These are phyloP conservation scores for Nitzschia sp. DNA, from an alignment of 108 stramenopile species.

Conservation along the genomic window DNA sequence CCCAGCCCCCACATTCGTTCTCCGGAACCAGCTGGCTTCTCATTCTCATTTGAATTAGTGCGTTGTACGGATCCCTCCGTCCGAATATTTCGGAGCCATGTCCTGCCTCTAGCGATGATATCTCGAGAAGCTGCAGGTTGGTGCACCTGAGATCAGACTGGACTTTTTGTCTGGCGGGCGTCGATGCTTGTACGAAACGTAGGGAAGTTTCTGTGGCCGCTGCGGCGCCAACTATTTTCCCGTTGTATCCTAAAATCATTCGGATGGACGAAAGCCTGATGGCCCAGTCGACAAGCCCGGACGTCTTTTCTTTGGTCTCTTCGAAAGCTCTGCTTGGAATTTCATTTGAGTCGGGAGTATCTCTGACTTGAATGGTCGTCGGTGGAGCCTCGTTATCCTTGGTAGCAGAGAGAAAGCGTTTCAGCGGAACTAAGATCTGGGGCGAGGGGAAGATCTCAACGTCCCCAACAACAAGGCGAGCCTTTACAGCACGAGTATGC, in stretches of 20 bases:
- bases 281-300: slow-evolving; percentile 30
- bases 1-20: slow-evolving; percentile 47
- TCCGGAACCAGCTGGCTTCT: slow-evolving; percentile 42
- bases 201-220: slow-evolving; percentile 28
- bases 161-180: slow-evolving; percentile 13
- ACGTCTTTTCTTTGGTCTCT: background rate
- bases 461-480: slow-evolving; percentile 37
- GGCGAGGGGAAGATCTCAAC: slow-evolving; percentile 30
- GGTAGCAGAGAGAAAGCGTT: background rate
- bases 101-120: slow-evolving; percentile 28
- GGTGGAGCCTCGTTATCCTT: no score
- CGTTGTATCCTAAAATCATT: slow-evolving; percentile 12
- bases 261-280: slow-evolving; percentile 35
- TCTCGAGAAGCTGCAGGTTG: slow-evolving; percentile 47
- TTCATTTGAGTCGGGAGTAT: no score
- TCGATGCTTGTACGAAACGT: slow-evolving; percentile 23
- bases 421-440: slow-evolving; percentile 13
- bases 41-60: slow-evolving; percentile 37
- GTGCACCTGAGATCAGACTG: slow-evolving; percentile 48
- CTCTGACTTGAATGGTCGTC: no score
- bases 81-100: slow-evolving; percentile 44
- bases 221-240: slow-evolving; percentile 23
- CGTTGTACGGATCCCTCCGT: slow-evolving; percentile 39
- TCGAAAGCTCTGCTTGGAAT: no score
- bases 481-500: slow-evolving; percentile 6